Evolutionary conservation across 768 basidiomycete species (phyloP).

Genomic region (Tephrocybe sp.): DNA sequence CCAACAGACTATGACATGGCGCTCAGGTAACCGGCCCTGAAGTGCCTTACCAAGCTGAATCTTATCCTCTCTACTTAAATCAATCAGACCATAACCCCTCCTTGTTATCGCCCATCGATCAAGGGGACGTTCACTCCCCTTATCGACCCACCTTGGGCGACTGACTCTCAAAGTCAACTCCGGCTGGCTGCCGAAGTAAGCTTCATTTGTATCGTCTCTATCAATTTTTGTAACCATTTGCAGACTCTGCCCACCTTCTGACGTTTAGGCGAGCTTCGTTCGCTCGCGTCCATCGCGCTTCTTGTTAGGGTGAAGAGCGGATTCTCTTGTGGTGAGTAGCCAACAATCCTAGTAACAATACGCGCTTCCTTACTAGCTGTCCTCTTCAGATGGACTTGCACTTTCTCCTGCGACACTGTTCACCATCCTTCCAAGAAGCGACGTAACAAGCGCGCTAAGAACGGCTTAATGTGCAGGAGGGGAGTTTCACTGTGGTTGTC

Average conservation of each 20-base stretch:
- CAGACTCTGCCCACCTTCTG: constrained; percentile 42
- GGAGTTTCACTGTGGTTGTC: constrained; percentile 20
- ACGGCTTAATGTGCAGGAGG: constrained; percentile 67
- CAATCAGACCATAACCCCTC: background rate
- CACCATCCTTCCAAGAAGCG: constrained; percentile 68
- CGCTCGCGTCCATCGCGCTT: constrained; percentile 77
- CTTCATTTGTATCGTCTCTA: background rate
- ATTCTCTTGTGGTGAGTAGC: constrained; percentile 49
- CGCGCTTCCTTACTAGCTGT: constrained; percentile 4
- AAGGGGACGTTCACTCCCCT: background rate
- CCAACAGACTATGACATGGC: constrained; percentile 8
- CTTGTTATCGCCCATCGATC: constrained; percentile 24
- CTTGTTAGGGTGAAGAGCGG: constrained; percentile 56
- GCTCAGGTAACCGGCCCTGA: constrained; percentile 26
- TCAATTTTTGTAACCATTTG: background rate
- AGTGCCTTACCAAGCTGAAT: constrained; percentile 15
- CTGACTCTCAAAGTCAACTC: background rate
- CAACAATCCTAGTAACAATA: background rate
- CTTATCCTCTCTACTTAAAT: background rate
- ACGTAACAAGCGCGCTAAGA: constrained; percentile 73
- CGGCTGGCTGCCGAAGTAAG: constrained; percentile 9
- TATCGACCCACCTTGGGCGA: background rate
- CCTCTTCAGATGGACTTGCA: constrained; percentile 21
- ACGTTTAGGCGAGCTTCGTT: constrained; percentile 51
- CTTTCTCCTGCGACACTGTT: constrained; percentile 49